Percentiles rank a stretch among this genome's conserved stretches.
Conservation (phyloP, 352 stramenopile genomes). For the Phytophthora pistaciae region DNA sequence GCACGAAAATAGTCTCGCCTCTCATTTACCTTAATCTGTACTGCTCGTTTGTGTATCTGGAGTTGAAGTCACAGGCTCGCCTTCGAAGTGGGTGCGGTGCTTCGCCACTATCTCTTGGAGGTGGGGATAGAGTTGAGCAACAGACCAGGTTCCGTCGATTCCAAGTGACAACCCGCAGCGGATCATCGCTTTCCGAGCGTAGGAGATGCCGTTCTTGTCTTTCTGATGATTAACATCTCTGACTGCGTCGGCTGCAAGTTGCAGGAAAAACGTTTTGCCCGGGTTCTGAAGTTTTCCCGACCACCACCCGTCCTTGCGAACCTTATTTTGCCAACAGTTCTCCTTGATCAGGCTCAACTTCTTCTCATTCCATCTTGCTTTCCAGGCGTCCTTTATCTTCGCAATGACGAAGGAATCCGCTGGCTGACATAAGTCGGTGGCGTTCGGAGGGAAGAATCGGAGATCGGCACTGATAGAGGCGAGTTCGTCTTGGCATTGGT, state of each 20-base stretch:
- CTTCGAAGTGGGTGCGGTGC: too few relatives aligned
- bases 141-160: neutral
- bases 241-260: constrained; percentile 21
- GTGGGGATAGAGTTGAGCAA: neutral
- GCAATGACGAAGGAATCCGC: constrained; percentile 43
- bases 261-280: constrained; percentile 36
- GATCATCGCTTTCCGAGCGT: constrained; percentile 46
- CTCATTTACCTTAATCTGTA: too few relatives aligned
- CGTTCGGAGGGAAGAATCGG: constrained; percentile 22
- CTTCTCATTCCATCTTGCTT: constrained; percentile 34
- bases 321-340: constrained; percentile 33
- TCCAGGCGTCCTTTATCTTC: constrained; percentile 40
- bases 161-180: constrained; percentile 15
- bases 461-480: constrained; percentile 10
- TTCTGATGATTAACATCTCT: neutral
- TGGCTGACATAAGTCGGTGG: constrained; percentile 36
- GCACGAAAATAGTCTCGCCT: too few relatives aligned
- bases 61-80: too few relatives aligned
- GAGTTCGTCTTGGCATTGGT: constrained; percentile 11
- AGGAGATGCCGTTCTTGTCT: constrained; percentile 32
- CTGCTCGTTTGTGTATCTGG: too few relatives aligned
- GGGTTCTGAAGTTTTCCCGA: constrained; percentile 44
- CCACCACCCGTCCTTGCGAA: constrained; percentile 29
- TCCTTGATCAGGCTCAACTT: constrained; percentile 40
- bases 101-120: neutral